Evolutionary conservation across 306 rosid genomes (phyloP).

Genomic region (Rubus parviflorus): DNA sequence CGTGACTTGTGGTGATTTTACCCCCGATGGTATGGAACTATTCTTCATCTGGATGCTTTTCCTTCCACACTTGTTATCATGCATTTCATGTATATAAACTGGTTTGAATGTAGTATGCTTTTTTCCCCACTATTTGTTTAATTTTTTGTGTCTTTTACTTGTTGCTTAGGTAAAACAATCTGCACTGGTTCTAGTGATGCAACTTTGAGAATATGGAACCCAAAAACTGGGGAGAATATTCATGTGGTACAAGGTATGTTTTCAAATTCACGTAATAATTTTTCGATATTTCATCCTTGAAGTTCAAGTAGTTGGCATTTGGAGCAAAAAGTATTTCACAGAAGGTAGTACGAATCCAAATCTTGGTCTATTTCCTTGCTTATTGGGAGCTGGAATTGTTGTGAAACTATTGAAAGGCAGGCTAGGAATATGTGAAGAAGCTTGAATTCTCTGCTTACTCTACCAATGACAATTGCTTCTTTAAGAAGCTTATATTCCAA

Average conservation of each 20-base stretch:
- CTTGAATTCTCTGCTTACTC: neutral
- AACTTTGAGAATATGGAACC: slow-evolving; percentile 89
- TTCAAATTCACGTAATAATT: slow-evolving; percentile 3
- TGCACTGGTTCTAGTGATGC: slow-evolving; percentile 95
- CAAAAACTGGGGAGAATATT: slow-evolving; percentile 69
- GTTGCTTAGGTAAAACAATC: slow-evolving; percentile 61
- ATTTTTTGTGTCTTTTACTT: slow-evolving; percentile 17
- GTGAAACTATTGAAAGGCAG: neutral
- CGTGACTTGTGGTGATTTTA: slow-evolving; percentile 92
- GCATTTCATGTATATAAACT: neutral
- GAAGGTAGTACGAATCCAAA: neutral
- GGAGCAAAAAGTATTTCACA: neutral
- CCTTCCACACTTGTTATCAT: neutral
- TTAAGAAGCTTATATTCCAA: neutral
- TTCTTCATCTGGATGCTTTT: slow-evolving; percentile 25
- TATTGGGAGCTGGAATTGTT: neutral
- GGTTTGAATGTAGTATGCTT: neutral
- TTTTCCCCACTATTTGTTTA: neutral
- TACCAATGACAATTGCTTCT: neutral
- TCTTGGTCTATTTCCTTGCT: neutral
- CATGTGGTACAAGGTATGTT: slow-evolving; percentile 76
- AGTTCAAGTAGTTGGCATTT: slow-evolving; percentile 3
- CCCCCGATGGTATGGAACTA: slow-evolving; percentile 76
- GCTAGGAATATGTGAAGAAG: neutral
- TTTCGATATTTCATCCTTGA: slow-evolving; percentile 3